Evolutionary conservation across 73 alveolate species (phyloP).

Genomic region (Paramecium octaurelia): DNA sequence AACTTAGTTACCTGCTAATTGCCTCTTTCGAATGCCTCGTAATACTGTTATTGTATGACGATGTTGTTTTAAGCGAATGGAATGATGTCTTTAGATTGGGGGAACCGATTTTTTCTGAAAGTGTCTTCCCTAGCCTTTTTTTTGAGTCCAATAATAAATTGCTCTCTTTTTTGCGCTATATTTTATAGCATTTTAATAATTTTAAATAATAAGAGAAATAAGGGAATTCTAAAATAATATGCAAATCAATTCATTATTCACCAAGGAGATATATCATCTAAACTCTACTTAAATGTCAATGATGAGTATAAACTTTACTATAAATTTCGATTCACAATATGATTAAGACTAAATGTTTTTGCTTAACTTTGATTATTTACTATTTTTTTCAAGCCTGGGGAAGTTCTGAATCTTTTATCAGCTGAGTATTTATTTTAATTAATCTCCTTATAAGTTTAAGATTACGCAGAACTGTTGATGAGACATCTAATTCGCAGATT

Average conservation of each 20-base stretch:
- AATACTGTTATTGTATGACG: neutral
- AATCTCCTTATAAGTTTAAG: neutral
- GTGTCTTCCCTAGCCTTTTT: neutral
- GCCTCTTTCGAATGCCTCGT: neutral
- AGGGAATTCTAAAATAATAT: neutral
- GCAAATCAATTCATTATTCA: neutral
- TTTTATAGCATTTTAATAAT: neutral
- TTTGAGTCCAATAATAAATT: neutral
- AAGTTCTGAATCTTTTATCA: neutral
- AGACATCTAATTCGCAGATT: constrained; percentile 1
- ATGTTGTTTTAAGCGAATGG: neutral
- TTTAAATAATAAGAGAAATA: neutral
- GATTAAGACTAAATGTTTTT: neutral
- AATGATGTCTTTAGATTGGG: neutral
- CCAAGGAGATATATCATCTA: constrained; percentile 18
- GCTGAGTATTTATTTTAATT: neutral
- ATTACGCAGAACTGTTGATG: neutral
- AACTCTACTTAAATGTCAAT: neutral
- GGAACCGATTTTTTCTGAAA: neutral
- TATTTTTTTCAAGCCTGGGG: constrained; percentile 5
- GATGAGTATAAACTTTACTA: neutral
- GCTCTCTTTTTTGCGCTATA: neutral
- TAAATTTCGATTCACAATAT: neutral
- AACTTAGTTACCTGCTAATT: neutral
- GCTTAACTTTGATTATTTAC: neutral